Evolutionary conservation across 306 rosid species (phyloP), one percentile per base, ranked within the genome.

Genomic region (Myrica gale): DNA sequence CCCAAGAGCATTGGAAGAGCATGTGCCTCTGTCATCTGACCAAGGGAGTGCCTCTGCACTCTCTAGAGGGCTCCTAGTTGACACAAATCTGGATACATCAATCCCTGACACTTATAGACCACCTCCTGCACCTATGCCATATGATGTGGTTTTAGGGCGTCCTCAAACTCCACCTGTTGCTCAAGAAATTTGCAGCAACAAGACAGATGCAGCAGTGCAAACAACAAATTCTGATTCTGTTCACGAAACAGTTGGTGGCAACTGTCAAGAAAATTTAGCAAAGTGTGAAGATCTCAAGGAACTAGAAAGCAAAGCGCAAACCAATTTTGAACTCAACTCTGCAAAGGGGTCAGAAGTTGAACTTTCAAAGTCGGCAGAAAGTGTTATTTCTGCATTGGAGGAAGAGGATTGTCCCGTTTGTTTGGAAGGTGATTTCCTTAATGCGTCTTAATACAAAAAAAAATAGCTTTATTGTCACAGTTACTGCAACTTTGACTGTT

Each of bases 371-470:
- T 47, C 83, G 20, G 88, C 79, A 66, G 85, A 90, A 58, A 73
- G 92, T 78, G 60, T 79, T 71, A 76, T 23, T 81, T 76, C 86
- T 67, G 85, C 76, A 5, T 42, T 19, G 5, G 96, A 89, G 76
- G 98, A 96, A 79, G 98, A 90, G 83, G 98, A 13, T 63, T 96
- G 99, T 79, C 99, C 98, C 50, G 89, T 87, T 80, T 96, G 99
- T 87, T 90, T 96, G 88, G 99, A 96, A 81, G 99, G 99, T 96
- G 83, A 88, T 51, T 69, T 74, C 68, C 54, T 19, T 72, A 17
- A 5, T 58, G 42, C 63, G 76, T 70, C 75, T 78, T 45, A 47
- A 69, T 68, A 65, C 37, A 32, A 42, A 65, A 63, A 13, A 12
- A n/a, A n/a, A n/a, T 61, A 53, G 5, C 67, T 39, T 50, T 26